Conservation (phyloP, 2,329 filamentous ascomycete genomes). For the Xylaria sp. region DNA sequence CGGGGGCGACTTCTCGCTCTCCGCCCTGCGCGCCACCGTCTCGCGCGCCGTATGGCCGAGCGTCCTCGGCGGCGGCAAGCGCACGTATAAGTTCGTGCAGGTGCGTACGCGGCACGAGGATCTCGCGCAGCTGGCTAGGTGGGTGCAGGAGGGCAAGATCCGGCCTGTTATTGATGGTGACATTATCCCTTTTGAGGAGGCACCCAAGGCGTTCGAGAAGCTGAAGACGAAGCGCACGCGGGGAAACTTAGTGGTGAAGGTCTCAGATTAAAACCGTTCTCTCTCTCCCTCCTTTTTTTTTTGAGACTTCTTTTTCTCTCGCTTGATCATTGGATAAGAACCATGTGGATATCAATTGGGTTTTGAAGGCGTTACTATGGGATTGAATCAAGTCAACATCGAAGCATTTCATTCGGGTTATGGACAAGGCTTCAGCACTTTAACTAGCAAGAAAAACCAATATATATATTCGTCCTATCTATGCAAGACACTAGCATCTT, state of each 20-base stretch:
- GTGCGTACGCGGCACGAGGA: conserved; percentile 55
- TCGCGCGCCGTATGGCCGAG: conserved; percentile 46
- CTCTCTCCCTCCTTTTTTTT: not conserved
- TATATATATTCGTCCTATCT: conserved; percentile 27
- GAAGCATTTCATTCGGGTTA: not conserved
- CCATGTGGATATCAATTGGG: not conserved
- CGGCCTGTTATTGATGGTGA: conserved; percentile 64
- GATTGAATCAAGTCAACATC: not conserved
- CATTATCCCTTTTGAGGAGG: conserved; percentile 65
- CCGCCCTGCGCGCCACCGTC: conserved; percentile 32
- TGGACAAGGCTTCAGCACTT: not conserved
- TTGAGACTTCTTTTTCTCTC: not conserved
- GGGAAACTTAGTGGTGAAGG: conserved; percentile 66
- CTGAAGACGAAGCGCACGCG: conserved; percentile 64
- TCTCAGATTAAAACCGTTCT: conserved; percentile 23
- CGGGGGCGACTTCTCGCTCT: conserved; percentile 51
- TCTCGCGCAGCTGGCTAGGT: conserved; percentile 60
- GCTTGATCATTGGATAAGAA: not conserved
- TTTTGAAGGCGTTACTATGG: conserved; percentile 1
- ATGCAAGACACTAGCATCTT: conserved; percentile 18
- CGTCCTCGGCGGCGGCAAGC: conserved; percentile 54
- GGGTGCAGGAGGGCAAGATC: conserved; percentile 68
- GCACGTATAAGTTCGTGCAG: conserved; percentile 53
- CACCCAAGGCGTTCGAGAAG: conserved; percentile 66
- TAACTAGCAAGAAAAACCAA: not conserved